Conservation (phyloP, 306 rosid species). For the Trichosanthes cucumerina region DNA sequence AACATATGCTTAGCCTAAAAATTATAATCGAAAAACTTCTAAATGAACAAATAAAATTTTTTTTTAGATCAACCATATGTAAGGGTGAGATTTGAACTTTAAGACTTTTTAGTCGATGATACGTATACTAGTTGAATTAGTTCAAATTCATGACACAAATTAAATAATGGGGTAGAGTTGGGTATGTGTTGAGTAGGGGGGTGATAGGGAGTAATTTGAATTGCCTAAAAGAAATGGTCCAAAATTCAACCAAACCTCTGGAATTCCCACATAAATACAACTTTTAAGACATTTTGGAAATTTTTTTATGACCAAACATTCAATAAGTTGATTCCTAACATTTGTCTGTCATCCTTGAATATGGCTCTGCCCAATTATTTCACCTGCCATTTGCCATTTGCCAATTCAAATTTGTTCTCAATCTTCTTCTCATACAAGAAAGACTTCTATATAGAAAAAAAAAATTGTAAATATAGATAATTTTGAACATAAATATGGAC, state of each 20-base stretch:
- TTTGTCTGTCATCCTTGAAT: not conserved
- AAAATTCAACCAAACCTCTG: not conserved
- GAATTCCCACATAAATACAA: not conserved
- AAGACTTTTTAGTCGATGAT: no score
- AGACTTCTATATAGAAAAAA: not conserved
- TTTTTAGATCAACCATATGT: no score
- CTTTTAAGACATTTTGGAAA: not conserved
- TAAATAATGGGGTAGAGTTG: no score
- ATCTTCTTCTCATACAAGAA: not conserved
- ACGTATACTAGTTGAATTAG: no score
- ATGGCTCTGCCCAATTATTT: not conserved
- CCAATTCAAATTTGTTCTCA: not conserved
- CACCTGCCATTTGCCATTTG: not conserved
- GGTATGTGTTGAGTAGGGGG: no score
- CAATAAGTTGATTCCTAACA: not conserved
- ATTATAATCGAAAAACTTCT: no score
- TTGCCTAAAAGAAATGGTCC: not conserved
- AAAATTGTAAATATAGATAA: no score
- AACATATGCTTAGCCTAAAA: no score
- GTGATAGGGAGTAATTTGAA: not conserved
- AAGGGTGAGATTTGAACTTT: no score
- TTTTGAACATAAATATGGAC: not conserved
- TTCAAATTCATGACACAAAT: no score
- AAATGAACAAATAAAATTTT: no score
- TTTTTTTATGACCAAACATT: not conserved